Evolutionary conservation across 805 yeast species (phyloP).

Genomic region (Ogataea dorogensis): DNA sequence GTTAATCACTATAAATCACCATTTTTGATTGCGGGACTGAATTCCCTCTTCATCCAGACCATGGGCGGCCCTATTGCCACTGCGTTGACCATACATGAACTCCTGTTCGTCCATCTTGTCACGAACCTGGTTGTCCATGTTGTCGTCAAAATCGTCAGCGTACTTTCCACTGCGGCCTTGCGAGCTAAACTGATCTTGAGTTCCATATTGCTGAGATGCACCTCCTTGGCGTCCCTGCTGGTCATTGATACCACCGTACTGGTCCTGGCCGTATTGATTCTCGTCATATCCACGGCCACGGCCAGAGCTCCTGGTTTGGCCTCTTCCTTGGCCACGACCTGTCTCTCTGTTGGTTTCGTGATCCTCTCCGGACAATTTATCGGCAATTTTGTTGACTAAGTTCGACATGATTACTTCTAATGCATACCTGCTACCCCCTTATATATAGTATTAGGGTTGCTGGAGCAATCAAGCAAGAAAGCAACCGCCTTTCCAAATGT

Average conservation of each 20-base stretch:
- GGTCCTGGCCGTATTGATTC: too few relatives aligned
- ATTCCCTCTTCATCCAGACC: constrained; percentile 15
- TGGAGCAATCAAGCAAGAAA: constrained; percentile 9
- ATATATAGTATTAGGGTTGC: constrained; percentile 4
- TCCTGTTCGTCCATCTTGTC: constrained; percentile 15
- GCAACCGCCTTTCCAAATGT: neutral
- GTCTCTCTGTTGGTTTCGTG: constrained; percentile 3
- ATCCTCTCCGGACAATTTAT: constrained; percentile 10
- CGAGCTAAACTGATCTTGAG: constrained; percentile 1
- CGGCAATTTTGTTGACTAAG: constrained; percentile 11
- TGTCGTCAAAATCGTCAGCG: constrained; percentile 10
- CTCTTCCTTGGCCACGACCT: neutral
- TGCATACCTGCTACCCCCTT: neutral
- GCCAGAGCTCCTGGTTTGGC: constrained; percentile 1
- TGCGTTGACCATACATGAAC: too few relatives aligned
- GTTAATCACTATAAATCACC: constrained; percentile 7
- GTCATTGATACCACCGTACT: constrained; percentile 7
- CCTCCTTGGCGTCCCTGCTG: too few relatives aligned
- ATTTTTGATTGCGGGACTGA: constrained; percentile 5
- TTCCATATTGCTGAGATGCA: too few relatives aligned
- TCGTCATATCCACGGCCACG: constrained; percentile 1
- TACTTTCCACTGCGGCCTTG: too few relatives aligned
- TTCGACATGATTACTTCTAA: constrained; percentile 6
- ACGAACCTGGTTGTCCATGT: constrained; percentile 15
- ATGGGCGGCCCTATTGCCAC: constrained; percentile 13